Evolutionary conservation across 2,329 filamentous ascomycete genomes (phyloP).

Genomic region (Pezicula radicicola): DNA sequence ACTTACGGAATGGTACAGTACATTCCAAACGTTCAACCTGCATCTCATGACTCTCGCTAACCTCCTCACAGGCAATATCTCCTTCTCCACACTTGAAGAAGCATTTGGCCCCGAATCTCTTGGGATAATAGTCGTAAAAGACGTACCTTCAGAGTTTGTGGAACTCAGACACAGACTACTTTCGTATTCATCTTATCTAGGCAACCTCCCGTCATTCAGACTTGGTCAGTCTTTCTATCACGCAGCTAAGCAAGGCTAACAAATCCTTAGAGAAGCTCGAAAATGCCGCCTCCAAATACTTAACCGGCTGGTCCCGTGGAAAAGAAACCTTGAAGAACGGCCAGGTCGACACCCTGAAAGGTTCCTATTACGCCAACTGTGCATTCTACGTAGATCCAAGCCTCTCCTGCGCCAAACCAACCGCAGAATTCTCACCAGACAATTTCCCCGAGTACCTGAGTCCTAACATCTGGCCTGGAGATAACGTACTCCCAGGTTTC

Average conservation of each 20-base stretch:
- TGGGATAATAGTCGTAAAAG: slow-evolving; percentile 90
- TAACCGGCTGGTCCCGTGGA: slow-evolving; percentile 75
- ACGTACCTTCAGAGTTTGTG: slow-evolving; percentile 70
- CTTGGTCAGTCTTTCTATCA: slow-evolving; percentile 52
- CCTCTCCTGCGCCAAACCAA: slow-evolving; percentile 61
- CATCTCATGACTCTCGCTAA: slow-evolving; percentile 8
- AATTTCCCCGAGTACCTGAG: slow-evolving; percentile 86
- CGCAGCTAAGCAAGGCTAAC: slow-evolving; percentile 8
- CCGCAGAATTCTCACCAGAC: slow-evolving; percentile 50
- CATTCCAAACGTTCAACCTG: background rate
- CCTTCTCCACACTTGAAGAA: slow-evolving; percentile 65
- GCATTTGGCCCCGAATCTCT: slow-evolving; percentile 90
- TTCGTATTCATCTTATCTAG: slow-evolving; percentile 86
- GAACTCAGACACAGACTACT: slow-evolving; percentile 71
- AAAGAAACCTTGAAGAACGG: slow-evolving; percentile 80
- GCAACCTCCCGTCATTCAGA: slow-evolving; percentile 69
- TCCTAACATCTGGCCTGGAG: slow-evolving; percentile 82
- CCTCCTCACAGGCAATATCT: slow-evolving; percentile 52
- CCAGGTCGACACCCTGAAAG: slow-evolving; percentile 76
- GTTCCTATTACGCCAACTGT: slow-evolving; percentile 82
- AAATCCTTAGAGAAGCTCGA: slow-evolving; percentile 47
- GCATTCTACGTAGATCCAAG: slow-evolving; percentile 68
- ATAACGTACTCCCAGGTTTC: slow-evolving; percentile 71
- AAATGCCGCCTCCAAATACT: slow-evolving; percentile 58
- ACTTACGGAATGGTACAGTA: slow-evolving; percentile 56